Evolutionary conservation across 2,329 filamentous ascomycete genomes (phyloP), one percentile per base, ranked within the genome.

Genomic region (Lachnellula subtilissima): DNA sequence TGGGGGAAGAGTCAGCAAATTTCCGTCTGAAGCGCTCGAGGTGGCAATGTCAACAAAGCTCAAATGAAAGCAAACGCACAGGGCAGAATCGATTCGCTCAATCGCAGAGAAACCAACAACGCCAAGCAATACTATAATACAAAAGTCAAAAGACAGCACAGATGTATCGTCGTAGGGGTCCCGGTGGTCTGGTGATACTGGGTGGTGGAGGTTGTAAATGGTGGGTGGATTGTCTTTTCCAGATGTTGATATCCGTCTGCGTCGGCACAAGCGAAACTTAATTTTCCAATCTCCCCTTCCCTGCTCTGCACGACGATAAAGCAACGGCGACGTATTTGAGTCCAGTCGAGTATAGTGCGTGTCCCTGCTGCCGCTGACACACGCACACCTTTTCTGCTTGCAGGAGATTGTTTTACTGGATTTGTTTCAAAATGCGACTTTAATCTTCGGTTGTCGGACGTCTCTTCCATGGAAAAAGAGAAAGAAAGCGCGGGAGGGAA

Each of bases 11-110:
- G 53, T 58, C 56, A 55, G 57, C 51, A 48, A 32, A 48, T 45
- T 25, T 19, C 35, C 25, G 23, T 19, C n/a, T 17, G 5, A 39
- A 48, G 37, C 22, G 28, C 43, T 45, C 9, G 46, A 17, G 42
- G 53, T 46, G 15, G 28, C 39, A 36, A 37, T 53, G 56, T 54
- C 39, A 58, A 59, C 53, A 54, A 52, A 58, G 56, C 58, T 56
- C 19, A 22, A 23, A 42, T 8, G 25, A 55, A 54, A 48, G 57
- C 54, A 32, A 40, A 50, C 47, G 35, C 50, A 37, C 36, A 56
- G 42, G 15, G 42, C 19, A 56, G 48, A 48, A 39, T 49, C 19
- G n/a, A 19, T 17, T n/a, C 15, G n/a, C 37, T 40, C 37, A 40
- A 15, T 40, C 37, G 37, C 37, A 45, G 42, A 7, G 42, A n/a